Evolutionary conservation across 2,329 filamentous ascomycete genomes (phyloP), one percentile per base, ranked within the genome.

Genomic region (Colletotrichum sansevieriae): DNA sequence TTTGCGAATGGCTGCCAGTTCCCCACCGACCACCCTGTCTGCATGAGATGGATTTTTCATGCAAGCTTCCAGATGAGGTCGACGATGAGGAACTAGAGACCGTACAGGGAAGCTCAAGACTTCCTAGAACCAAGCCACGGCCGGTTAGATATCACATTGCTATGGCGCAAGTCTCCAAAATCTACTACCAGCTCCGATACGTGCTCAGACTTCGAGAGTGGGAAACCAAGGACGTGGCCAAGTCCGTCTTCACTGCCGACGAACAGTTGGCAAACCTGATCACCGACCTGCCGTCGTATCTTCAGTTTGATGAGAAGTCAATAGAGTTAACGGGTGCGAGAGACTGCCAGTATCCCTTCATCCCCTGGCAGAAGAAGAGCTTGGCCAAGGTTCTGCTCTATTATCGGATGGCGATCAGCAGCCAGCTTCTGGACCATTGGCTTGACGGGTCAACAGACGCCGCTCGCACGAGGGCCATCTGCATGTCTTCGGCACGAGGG

Each of bases 181-280:
- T 52, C 9, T 52, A 52, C 2, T 52, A 52, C 2, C 49, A 35
- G 2, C 49, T 52, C 33, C 49, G 49, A 25, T 2, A 52, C n/a
- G 2, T 52, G 49, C 49, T 52, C 49, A 52, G 49, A 52, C 49
- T 52, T 0, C 49, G 2, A 1, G 25, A 52, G 9, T 52, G 49
- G 49, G 49, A 6, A 6, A 52, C 49, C 2, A 29, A 52, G 18
- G 49, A 52, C 33, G 49, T 52, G 29, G 49, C 49, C 10, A 22
- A 25, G 15, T 52, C 35, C 49, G 49, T 52, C 10, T 52, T 52
- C 15, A 29, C 15, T 3, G 49, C 49, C 9, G 49, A 52, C 33
- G 49, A 52, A 29, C 49, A 52, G 29, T 29, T 52, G 49, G 49
- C 49, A 52, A 52, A 35, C 29, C 49, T 54, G 15, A 54, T 54